Conservation (phyloP, 805 yeast species). For the Teunomyces stri region DNA sequence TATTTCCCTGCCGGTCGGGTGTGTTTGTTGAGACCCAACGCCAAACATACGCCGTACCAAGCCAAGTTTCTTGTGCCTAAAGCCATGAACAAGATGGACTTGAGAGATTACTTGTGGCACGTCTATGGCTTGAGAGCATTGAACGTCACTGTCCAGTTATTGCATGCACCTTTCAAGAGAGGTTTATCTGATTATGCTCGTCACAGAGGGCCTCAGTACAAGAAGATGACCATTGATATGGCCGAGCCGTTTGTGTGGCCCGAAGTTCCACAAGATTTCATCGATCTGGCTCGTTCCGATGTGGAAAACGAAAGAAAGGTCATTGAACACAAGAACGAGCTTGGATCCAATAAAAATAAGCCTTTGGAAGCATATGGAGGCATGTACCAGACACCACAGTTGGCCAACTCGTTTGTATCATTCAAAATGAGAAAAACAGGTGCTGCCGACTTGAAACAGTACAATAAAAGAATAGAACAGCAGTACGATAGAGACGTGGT, state of each 20-base stretch:
- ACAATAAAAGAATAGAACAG: slow-evolving; percentile 20
- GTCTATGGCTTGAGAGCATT: slow-evolving; percentile 88
- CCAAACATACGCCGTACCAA: slow-evolving; percentile 96
- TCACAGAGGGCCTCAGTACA: slow-evolving; percentile 73
- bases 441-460: slow-evolving; percentile 15
- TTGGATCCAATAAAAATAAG: slow-evolving; percentile 66
- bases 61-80: slow-evolving; percentile 95
- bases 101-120: slow-evolving; percentile 89
- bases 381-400: slow-evolving; percentile 44
- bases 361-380: slow-evolving; percentile 79
- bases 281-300: slow-evolving; percentile 34
- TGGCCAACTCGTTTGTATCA: slow-evolving; percentile 41
- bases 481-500: slow-evolving; percentile 30
- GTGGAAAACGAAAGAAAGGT: slow-evolving; percentile 49
- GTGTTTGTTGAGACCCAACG: slow-evolving; percentile 81
- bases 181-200: slow-evolving; percentile 57
- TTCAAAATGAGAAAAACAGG: slow-evolving; percentile 23
- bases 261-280: slow-evolving; percentile 41
- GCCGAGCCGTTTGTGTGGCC: slow-evolving; percentile 97
- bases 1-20: slow-evolving; percentile 87
- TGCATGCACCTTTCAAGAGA: slow-evolving; percentile 68
- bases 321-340: slow-evolving; percentile 47
- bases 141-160: slow-evolving; percentile 80
- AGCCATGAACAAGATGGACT: slow-evolving; percentile 88
- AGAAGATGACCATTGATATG: slow-evolving; percentile 97